These are phyloP conservation scores for Grigorovia transvaalensis DNA, from an alignment of 805 yeast species.

Conservation along the genomic window DNA sequence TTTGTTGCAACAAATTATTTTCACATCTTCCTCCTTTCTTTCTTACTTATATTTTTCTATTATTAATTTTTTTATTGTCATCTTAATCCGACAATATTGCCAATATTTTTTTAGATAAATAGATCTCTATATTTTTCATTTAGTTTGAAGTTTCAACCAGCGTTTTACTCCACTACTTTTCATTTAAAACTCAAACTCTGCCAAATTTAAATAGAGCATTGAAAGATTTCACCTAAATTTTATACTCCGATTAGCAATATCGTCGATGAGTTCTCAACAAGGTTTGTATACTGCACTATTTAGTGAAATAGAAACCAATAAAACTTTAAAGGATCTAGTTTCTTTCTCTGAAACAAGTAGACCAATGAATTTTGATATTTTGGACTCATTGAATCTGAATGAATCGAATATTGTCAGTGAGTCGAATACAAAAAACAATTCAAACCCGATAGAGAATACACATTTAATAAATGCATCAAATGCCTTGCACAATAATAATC, in stretches of 20 bases:
- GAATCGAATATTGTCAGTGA: neutral
- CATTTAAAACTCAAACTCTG: too few relatives aligned
- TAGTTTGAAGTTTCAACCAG: too few relatives aligned
- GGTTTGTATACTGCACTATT: neutral
- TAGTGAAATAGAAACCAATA: neutral
- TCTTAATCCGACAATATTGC: neutral
- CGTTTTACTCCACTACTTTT: too few relatives aligned
- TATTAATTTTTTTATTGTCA: neutral
- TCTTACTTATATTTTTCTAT: neutral
- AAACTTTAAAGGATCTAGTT: neutral
- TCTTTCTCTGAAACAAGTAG: neutral
- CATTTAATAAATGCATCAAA: neutral
- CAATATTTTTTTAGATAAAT: too few relatives aligned
- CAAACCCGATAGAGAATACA: neutral
- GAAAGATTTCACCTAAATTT: neutral
- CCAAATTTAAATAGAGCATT: too few relatives aligned
- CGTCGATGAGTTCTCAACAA: neutral
- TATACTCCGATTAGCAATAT: neutral
- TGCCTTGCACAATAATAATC: neutral
- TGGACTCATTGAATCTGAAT: neutral
- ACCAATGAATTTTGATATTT: neutral
- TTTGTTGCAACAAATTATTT: neutral
- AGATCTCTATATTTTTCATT: neutral
- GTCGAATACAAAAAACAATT: neutral
- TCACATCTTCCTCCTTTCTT: neutral